phyloP scores from a whole-genome alignment of 1,284 basidiomycete species.

The Ganoderma meredithae region DNA sequence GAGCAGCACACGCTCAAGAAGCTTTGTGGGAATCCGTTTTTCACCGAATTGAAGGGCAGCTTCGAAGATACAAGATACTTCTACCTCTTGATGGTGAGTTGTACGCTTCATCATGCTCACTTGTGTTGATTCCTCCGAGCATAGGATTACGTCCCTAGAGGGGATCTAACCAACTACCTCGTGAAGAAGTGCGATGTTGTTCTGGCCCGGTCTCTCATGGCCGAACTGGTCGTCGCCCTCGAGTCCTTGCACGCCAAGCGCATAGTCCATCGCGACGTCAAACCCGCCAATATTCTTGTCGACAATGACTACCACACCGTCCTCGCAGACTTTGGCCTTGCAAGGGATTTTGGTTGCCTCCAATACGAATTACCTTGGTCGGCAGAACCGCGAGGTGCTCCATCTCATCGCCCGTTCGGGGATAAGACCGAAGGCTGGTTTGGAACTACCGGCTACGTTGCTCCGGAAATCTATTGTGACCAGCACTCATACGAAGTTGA shows the following conservation, averaged over 20 bases:
- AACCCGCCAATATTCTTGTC: constrained; percentile 4
- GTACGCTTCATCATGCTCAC: not conserved
- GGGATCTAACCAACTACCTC: constrained; percentile 3
- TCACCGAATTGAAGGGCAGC: constrained; percentile 1
- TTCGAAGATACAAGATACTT: constrained; percentile 1
- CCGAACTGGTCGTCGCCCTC: not conserved
- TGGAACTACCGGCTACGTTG: constrained; percentile 1
- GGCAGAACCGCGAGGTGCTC: not conserved
- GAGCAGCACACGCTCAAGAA: constrained; percentile 1
- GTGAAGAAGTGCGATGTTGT: constrained; percentile 1
- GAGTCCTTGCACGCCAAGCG: not conserved
- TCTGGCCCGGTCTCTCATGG: not conserved
- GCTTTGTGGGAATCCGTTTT: not conserved
- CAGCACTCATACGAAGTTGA: constrained; percentile 57
- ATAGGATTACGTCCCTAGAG: not conserved
- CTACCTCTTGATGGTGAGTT: constrained; percentile 3
- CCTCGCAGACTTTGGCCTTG: constrained; percentile 1
- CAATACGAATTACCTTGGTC: not conserved
- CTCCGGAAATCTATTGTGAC: constrained; percentile 46
- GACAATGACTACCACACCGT: not conserved
- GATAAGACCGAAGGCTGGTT: constrained; percentile 2
- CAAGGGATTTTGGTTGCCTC: not conserved
- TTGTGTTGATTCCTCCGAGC: not conserved
- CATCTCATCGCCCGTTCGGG: not conserved
- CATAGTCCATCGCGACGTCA: not conserved